Evolutionary conservation across 2,329 filamentous ascomycete species (phyloP).

Genomic region (Tolypocladium album): DNA sequence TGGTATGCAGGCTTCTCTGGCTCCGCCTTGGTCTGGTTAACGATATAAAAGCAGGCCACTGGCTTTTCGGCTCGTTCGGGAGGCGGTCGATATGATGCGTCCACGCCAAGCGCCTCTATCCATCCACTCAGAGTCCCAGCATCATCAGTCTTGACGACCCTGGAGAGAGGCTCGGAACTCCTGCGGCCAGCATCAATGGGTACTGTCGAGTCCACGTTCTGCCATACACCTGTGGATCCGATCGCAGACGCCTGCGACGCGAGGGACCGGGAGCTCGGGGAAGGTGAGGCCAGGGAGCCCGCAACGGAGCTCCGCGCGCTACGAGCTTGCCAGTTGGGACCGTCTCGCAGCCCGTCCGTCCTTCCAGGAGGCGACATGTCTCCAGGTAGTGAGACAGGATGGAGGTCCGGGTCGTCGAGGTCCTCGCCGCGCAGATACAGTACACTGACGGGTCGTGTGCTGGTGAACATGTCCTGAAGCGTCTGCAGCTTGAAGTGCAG

Average conservation of each 20-base stretch:
- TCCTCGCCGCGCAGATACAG: constrained; percentile 70
- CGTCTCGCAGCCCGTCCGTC: constrained; percentile 32
- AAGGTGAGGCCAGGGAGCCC: constrained; percentile 54
- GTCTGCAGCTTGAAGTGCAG: constrained; percentile 67
- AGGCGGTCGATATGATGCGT: constrained; percentile 72
- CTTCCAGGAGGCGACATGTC: constrained; percentile 52
- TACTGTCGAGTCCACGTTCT: constrained; percentile 43
- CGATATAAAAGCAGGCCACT: constrained; percentile 83
- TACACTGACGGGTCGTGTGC: constrained; percentile 67
- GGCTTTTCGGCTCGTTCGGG: constrained; percentile 57
- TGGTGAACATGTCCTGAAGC: constrained; percentile 81
- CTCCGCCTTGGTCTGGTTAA: constrained; percentile 40
- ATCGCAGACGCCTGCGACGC: constrained; percentile 42
- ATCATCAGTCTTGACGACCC: constrained; percentile 43
- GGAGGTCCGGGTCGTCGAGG: constrained; percentile 66
- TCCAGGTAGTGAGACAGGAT: constrained; percentile 64
- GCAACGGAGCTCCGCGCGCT: constrained; percentile 48
- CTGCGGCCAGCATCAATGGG: constrained; percentile 36
- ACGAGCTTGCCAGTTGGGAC: constrained; percentile 36
- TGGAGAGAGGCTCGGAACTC: constrained; percentile 42
- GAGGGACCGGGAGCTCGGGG: constrained; percentile 54
- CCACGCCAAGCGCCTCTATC: constrained; percentile 90
- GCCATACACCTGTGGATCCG: constrained; percentile 38
- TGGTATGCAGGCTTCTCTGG: constrained; percentile 53
- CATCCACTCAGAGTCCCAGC: constrained; percentile 62